Conservation (phyloP, 164 flowering plant genomes). For the Annona squamosa region DNA sequence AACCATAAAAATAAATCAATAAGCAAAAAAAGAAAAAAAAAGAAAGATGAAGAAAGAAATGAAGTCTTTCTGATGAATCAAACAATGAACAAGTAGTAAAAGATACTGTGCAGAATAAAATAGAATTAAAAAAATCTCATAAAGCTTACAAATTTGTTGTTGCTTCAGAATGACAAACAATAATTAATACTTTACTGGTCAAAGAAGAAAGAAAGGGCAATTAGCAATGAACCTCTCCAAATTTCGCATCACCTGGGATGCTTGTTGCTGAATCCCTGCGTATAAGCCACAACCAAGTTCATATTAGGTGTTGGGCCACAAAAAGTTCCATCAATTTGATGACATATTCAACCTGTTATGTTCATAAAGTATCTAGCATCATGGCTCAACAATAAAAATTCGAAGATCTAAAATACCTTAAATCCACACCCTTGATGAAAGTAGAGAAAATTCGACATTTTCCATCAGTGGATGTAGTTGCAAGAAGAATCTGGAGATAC, state of each 20-base stretch:
- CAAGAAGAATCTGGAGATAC: conserved; percentile 64
- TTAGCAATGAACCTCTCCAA: conserved; percentile 74
- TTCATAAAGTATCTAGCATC: background rate
- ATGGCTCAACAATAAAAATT: background rate
- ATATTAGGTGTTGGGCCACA: background rate
- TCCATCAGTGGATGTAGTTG: conserved; percentile 98
- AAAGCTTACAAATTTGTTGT: background rate
- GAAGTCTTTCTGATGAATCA: background rate
- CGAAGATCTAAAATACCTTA: conserved; percentile 39
- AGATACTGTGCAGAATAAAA: background rate
- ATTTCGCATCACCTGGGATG: conserved; percentile 61
- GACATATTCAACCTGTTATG: background rate
- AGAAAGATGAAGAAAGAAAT: background rate
- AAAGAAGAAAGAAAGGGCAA: background rate
- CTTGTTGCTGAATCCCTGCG: conserved; percentile 59
- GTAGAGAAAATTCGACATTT: conserved; percentile 94
- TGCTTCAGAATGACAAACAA: background rate
- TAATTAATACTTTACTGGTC: background rate
- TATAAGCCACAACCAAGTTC: conserved; percentile 11
- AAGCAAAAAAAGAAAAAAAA: background rate
- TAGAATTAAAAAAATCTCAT: background rate
- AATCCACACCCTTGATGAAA: conserved; percentile 92
- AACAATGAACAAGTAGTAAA: background rate
- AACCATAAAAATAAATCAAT: background rate
- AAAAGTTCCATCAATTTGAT: background rate